Evolutionary conservation across 139 green algal genomes (phyloP).

Genomic region (Micromonas commoda): DNA sequence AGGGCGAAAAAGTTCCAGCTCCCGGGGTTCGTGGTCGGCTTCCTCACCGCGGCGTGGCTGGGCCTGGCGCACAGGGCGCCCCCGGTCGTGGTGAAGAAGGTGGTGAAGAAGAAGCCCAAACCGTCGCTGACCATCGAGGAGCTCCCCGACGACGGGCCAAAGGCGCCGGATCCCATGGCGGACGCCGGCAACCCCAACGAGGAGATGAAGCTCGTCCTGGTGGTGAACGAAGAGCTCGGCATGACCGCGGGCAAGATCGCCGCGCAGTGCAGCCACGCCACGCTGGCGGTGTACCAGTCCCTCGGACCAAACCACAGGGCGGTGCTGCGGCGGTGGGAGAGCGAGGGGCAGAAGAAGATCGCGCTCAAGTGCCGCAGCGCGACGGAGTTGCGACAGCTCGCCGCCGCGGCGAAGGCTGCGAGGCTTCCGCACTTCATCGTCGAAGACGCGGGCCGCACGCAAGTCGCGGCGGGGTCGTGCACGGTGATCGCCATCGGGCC

Average conservation of each 20-base stretch:
- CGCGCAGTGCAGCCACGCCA: slow-evolving; percentile 77
- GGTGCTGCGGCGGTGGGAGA: slow-evolving; percentile 58
- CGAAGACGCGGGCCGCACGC: slow-evolving; percentile 16
- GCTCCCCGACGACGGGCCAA: not conserved
- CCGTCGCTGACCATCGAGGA: not conserved
- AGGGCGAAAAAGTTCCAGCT: not conserved
- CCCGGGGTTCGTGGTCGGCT: not conserved
- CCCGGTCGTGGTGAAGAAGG: not conserved
- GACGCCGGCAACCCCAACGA: not conserved
- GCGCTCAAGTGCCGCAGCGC: slow-evolving; percentile 51
- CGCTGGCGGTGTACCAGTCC: slow-evolving; percentile 58
- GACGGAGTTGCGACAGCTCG: slow-evolving; percentile 37
- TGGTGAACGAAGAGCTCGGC: not conserved
- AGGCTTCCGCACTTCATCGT: not conserved
- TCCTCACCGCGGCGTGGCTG: not conserved
- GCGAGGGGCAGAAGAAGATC: slow-evolving; percentile 68
- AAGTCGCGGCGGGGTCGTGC: slow-evolving; percentile 1
- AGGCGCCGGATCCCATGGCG: no score
- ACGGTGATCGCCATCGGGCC: slow-evolving; percentile 27
- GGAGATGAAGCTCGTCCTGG: slow-evolving; percentile 23
- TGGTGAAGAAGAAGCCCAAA: not conserved
- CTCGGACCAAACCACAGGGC: slow-evolving; percentile 22
- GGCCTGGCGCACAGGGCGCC: not conserved
- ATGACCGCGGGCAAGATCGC: slow-evolving; percentile 33
- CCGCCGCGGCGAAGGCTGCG: not conserved